Evolutionary conservation across 2,329 filamentous ascomycete genomes (phyloP), one percentile per base, ranked within the genome.

Genomic region (Pestalotiopsis fici): DNA sequence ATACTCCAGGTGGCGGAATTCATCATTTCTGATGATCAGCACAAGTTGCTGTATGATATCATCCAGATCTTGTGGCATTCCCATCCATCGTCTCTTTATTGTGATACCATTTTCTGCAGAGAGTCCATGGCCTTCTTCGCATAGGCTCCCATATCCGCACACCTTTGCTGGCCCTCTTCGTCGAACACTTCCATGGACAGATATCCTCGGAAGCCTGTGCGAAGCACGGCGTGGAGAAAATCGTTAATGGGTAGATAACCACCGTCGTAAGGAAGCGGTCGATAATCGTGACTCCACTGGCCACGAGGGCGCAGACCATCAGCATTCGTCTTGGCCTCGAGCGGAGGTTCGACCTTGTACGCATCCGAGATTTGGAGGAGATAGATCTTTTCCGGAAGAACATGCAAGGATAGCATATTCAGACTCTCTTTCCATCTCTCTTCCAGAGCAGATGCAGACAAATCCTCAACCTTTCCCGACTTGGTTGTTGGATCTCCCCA

Each of bases 361-460:
- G 89, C 93, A 75, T 95, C 92, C 3, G 87, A 91, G 65, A 95
- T 90, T 75, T 95, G 92, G 2, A 95, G 76, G 0, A 94, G 80
- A 74, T 87, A 94, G 50, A 95, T 93, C 80, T 92, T 94, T 2
- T 92, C 88, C 0, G 84, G 79, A 0, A 91, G 90, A 0, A 95
- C 78, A 0, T 85, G 88, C 1, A 72, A 74, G 0, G 82, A 79
- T 1, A 95, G 83, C 57, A 88, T 84, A 1, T 83, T 77, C 21
- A 93, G 78, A 64, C 88, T 91, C 3, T 76, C 75, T 3, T 79
- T 77, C 74, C 88, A 93, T 1, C 80, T 80, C 28, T 77, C 73
- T 11, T 85, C 78, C 3, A 92, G 71, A 35, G 87, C 81, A 3
- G 83, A 78, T 13, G 77, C 74, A 1, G 72, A 71, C 0, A 74